Evolutionary conservation across 108 stramenopile species (phyloP), one percentile per base, ranked within the genome.

Genomic region (Nannochloropsis salina): DNA sequence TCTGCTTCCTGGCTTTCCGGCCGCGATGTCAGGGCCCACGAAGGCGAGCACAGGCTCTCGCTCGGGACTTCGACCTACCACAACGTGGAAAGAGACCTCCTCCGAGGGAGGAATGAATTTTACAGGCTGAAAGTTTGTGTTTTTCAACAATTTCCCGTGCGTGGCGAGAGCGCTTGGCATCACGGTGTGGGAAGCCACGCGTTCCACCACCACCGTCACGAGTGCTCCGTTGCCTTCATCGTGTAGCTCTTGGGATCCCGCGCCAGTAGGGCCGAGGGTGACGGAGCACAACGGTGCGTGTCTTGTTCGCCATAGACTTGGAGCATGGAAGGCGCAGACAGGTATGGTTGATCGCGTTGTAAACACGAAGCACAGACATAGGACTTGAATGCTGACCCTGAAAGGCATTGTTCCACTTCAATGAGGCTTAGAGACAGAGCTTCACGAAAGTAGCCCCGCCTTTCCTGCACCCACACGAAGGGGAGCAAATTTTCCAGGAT

Each of bases 281-380:
- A 74, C 61, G 61, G 61, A 74, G 61, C 61, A n/a, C 61, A 74
- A 2, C 4, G 61, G 61, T 15, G 61, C 61, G 8, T 74, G 61
- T 74, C 61, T 74, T 74, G n/a, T n/a, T 74, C 61, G 61, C 61
- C 61, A 74, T n/a, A n/a, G 61, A n/a, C 20, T n/a, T 15, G 61
- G 2, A n/a, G 61, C 8, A 2, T 74, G 61, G 6, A 74, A 74
- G 61, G 61, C 61, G n/a, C 20, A n/a, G 15, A 0, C 61, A n/a
- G 61, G 61, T n/a, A n/a, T 74, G 61, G 61, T 31, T 31, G 31
- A 31, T 31, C 31, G 31, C 31, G 31, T 31, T 31, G 31, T 31
- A 31, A 31, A 31, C 31, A 31, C 31, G 31, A 31, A 1, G 31
- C 31, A 31, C 31, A 31, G 31, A 31, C 31, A 31, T 31, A 31